phyloP scores from a whole-genome alignment of 805 yeast genomes.

The Hanseniaspora vineae region DNA sequence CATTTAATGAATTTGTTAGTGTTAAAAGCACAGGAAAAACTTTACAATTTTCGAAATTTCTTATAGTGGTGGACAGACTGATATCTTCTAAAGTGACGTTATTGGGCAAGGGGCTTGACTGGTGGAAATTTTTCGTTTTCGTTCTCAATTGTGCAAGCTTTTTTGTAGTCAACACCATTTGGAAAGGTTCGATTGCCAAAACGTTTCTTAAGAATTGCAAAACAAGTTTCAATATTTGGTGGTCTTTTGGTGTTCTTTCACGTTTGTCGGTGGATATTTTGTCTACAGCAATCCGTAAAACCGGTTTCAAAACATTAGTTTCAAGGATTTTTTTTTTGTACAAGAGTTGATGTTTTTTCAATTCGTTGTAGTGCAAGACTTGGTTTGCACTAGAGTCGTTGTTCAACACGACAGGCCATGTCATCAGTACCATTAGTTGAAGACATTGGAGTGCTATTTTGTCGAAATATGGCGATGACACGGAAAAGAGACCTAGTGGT shows the following conservation, averaged over 20 bases:
- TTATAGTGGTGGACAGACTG: constrained; percentile 42
- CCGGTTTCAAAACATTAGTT: constrained; percentile 56
- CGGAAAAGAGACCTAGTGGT: not conserved
- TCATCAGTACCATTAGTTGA: constrained; percentile 69
- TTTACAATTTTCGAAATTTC: constrained; percentile 50
- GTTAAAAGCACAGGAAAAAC: constrained; percentile 67
- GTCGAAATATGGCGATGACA: constrained; percentile 24
- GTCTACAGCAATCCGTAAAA: constrained; percentile 55
- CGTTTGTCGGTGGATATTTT: constrained; percentile 36
- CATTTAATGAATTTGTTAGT: constrained; percentile 48
- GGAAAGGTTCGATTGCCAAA: constrained; percentile 64
- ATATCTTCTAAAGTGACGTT: constrained; percentile 56
- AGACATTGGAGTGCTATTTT: constrained; percentile 59
- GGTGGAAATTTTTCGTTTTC: constrained; percentile 7
- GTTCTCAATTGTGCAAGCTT: constrained; percentile 23
- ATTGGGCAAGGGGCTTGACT: constrained; percentile 33
- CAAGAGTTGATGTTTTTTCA: constrained; percentile 51
- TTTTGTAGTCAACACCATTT: constrained; percentile 33
- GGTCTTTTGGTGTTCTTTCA: constrained; percentile 59
- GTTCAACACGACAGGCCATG: constrained; percentile 72
- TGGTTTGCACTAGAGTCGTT: constrained; percentile 48
- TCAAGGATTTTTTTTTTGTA: constrained; percentile 61
- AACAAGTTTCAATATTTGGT: constrained; percentile 57
- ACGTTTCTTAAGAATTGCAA: constrained; percentile 66
- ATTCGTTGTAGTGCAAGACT: constrained; percentile 39